Conservation (phyloP, 2,329 filamentous ascomycete genomes). For the Colletotrichum godetiae region DNA sequence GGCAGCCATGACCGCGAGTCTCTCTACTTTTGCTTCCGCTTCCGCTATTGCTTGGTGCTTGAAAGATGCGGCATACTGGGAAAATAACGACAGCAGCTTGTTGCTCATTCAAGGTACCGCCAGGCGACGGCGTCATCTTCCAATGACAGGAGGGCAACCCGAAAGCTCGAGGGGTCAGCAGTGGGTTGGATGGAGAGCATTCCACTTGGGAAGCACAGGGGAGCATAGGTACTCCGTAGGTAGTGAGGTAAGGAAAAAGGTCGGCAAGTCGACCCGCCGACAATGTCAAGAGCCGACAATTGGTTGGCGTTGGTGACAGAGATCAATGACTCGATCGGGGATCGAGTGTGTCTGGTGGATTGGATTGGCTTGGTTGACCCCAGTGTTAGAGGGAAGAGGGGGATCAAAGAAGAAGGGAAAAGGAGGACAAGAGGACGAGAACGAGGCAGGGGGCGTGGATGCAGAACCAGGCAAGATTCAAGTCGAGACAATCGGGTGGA, state of each 20-base stretch:
- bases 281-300: constrained; percentile 14
- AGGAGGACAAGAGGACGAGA: background rate
- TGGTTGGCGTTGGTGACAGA: constrained; percentile 21
- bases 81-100: constrained; percentile 5
- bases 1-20: background rate
- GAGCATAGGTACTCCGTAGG: background rate
- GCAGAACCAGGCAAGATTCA: constrained; percentile 17
- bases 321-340: constrained; percentile 34
- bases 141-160: constrained; percentile 22
- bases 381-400: constrained; percentile 24
- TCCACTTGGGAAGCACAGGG: background rate
- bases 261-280: constrained; percentile 33
- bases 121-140: constrained; percentile 14
- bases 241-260: constrained; percentile 5
- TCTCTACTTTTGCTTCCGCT: background rate
- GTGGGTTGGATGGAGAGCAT: background rate
- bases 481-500: constrained; percentile 4
- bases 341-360: constrained; percentile 23
- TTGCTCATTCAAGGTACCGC: constrained; percentile 11
- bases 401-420: background rate
- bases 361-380: constrained; percentile 27
- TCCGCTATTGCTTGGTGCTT: background rate
- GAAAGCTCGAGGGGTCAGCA: constrained; percentile 24
- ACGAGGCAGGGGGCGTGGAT: constrained; percentile 10
- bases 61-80: constrained; percentile 12